Percentiles rank a stretch among this genome's conserved stretches.
phyloP scores from a whole-genome alignment of 139 green algal genomes.

The Pseudopediastrum boryanum region DNA sequence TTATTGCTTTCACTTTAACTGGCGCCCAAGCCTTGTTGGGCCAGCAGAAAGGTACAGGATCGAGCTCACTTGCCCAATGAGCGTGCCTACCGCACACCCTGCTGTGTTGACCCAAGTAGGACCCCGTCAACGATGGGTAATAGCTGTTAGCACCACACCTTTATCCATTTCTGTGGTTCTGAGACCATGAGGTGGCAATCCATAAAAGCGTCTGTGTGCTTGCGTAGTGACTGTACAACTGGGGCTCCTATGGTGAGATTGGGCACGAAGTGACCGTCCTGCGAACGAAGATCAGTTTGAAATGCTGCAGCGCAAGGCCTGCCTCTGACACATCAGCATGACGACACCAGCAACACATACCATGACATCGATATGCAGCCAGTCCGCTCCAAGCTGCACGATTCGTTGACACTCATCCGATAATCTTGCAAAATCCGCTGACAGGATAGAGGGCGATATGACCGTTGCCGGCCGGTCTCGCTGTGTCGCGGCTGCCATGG shows the following conservation, averaged over 20 bases:
- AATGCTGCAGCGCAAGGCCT: neutral
- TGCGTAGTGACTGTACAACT: slow-evolving; percentile 81
- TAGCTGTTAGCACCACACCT: slow-evolving; percentile 45
- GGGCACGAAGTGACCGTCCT: slow-evolving; percentile 93
- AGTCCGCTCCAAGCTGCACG: slow-evolving; percentile 78
- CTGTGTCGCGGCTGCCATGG: too few species aligned
- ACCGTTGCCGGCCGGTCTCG: too few species aligned
- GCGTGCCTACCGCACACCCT: too few species aligned
- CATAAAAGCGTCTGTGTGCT: slow-evolving; percentile 83
- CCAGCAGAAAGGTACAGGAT: too few species aligned
- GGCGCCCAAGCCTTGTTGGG: too few species aligned
- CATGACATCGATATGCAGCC: slow-evolving; percentile 75
- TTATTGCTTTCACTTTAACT: too few species aligned
- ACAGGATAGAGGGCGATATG: slow-evolving; percentile 88
- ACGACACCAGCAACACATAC: slow-evolving; percentile 33
- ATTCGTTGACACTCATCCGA: slow-evolving; percentile 81
- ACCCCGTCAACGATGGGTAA: too few species aligned
- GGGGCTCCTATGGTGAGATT: slow-evolving; percentile 94
- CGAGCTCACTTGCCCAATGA: too few species aligned
- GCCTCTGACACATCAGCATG: neutral
- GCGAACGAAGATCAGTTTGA: neutral
- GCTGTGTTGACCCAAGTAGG: too few species aligned
- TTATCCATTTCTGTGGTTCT: slow-evolving; percentile 72
- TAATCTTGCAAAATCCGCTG: slow-evolving; percentile 86
- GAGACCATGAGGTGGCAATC: slow-evolving; percentile 88